A percentile compares a stretch with the other conserved stretches of the same genome.
Conservation (phyloP, 441 rosid genomes). For the Mallotus japonicus region DNA sequence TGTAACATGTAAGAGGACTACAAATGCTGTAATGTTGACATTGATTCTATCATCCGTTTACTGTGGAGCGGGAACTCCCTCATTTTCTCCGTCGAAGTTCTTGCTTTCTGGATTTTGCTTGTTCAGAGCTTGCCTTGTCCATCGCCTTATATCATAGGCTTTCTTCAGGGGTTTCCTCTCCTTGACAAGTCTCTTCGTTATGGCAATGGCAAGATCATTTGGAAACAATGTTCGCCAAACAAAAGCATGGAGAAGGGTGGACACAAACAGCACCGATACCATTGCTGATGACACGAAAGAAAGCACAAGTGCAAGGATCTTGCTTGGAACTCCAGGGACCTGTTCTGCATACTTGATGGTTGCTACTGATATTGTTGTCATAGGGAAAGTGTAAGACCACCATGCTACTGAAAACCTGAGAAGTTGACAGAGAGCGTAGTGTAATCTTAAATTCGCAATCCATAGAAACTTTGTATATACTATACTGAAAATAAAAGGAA, state of each 20-base stretch:
- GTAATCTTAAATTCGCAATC: too few relatives aligned
- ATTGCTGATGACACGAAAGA: conserved; percentile 72
- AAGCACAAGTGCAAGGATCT: conserved; percentile 61
- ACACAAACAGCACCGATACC: conserved; percentile 59
- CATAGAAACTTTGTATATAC: too few relatives aligned
- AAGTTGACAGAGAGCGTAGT: not conserved
- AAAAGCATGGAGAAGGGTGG: conserved; percentile 76
- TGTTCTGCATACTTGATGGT: conserved; percentile 81
- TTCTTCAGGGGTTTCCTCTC: conserved; percentile 66
- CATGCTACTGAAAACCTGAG: conserved; percentile 81
- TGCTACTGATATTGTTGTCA: conserved; percentile 86
- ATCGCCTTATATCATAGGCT: conserved; percentile 61
- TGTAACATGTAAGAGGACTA: not conserved
- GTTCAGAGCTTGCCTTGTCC: conserved; percentile 66
- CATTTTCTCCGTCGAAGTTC: conserved; percentile 40
- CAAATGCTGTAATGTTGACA: too few relatives aligned
- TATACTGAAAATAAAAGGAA: too few relatives aligned
- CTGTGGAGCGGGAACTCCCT: not conserved
- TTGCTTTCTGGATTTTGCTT: conserved; percentile 46
- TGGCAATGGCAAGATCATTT: conserved; percentile 79
- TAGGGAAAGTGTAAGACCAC: conserved; percentile 95
- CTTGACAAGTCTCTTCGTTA: conserved; percentile 55
- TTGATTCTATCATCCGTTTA: not conserved
- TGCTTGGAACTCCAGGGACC: conserved; percentile 54
- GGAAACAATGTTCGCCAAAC: conserved; percentile 71